phyloP scores from a whole-genome alignment of 257 asterid species.

The Haberlea rhodopensis region DNA sequence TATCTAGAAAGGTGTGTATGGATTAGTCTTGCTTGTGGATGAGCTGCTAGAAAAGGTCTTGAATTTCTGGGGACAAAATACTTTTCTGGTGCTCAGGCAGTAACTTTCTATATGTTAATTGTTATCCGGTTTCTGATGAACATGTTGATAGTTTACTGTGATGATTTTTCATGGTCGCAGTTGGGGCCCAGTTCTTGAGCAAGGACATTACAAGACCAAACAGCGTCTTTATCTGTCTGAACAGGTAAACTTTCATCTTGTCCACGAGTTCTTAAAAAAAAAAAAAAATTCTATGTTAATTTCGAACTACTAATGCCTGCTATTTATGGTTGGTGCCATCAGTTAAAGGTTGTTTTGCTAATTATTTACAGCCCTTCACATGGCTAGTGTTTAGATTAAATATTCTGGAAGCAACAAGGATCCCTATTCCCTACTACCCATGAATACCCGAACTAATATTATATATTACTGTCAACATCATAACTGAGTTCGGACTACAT shows the following conservation, averaged over 20 bases:
- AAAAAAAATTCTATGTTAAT: background rate
- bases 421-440: background rate
- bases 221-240: constrained; percentile 94
- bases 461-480: background rate
- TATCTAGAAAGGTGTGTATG: background rate
- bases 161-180: constrained; percentile 38
- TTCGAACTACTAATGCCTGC: background rate
- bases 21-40: no score
- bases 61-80: background rate
- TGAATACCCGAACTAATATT: background rate
- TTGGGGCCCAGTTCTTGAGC: constrained; percentile 90
- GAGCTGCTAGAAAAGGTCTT: background rate
- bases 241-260: constrained; percentile 45
- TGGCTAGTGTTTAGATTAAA: constrained; percentile 5
- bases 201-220: constrained; percentile 54
- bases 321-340: constrained; percentile 5
- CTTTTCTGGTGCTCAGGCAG: background rate
- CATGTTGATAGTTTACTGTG: constrained; percentile 1
- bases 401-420: background rate
- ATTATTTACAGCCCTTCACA: background rate
- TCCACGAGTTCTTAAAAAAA: constrained; percentile 1
- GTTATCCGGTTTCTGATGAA: constrained; percentile 14
- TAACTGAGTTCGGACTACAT: constrained; percentile 4
- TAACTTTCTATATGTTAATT: background rate
- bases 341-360: constrained; percentile 1